Evolutionary conservation across 2,329 filamentous ascomycete species (phyloP), one percentile per base, ranked within the genome.

Genomic region (Pyrenophora tritici-repentis): DNA sequence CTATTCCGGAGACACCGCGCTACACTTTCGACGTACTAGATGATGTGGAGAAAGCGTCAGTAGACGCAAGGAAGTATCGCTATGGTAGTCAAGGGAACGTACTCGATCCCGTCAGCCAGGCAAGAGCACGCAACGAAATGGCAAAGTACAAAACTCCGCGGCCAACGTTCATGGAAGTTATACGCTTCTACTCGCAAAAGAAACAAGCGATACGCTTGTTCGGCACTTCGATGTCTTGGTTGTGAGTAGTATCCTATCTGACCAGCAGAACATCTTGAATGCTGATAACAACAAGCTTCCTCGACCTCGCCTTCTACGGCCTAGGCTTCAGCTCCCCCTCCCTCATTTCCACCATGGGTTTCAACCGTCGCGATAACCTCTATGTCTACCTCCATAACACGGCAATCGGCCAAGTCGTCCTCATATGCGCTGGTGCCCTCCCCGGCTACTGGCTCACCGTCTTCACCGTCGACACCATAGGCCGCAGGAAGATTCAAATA

Each of bases 391-490:
- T 91, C 55, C 86, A 85, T 78, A 89, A 89, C 74, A 90, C 85
- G 6, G 87, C 89, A 42, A 81, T 90, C 16, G 89, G 89, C 8
- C 91, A 93, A 76, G 76, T 92, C 62, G 90, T 92, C 60, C 81
- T 92, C 42, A 86, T 91, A 61, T 84, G 88, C 52, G 89, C 89
- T 3, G 89, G 89, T 50, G 87, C 89, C 40, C 88, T 92, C 12
- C 89, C 89, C 0, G 89, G 89, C 12, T 92, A 92, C 78, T 92
- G 89, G 89, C 82, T 90, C 13, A 89, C 88, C 0, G 88, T 91
- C 5, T 85, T 85, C 10, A 85, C 83, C 1, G 84, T 91, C 49
- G 89, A 93, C 73, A 88, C 81, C 1, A 64, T 91, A 12, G 89
- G 89, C 46, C 87, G 89, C 65, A 91, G 90, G 78, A 83, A 88